A percentile compares a stretch with the other conserved stretches of the same genome.
phyloP scores from a whole-genome alignment of 2,329 filamentous ascomycete species.

The Magnaporthiopsis poae region DNA sequence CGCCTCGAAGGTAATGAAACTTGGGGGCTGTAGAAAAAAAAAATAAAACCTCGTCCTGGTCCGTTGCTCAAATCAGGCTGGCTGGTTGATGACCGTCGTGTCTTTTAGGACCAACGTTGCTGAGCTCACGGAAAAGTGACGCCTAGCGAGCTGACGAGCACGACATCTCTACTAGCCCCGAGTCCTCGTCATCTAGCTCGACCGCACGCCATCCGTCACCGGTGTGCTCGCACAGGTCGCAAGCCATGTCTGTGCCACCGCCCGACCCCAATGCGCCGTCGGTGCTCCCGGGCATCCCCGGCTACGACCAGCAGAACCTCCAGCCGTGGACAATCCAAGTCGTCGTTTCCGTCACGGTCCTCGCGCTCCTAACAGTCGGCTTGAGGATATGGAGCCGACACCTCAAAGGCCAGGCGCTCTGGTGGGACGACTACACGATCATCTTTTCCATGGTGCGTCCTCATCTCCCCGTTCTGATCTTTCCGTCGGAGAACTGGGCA shows the following conservation, averaged over 20 bases:
- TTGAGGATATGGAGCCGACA: constrained; percentile 32
- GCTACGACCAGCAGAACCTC: constrained; percentile 26
- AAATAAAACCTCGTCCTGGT: background rate
- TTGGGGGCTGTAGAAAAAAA: background rate
- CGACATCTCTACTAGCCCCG: background rate
- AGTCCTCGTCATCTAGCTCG: background rate
- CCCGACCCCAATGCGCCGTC: background rate
- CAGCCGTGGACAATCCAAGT: constrained; percentile 34
- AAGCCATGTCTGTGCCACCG: background rate
- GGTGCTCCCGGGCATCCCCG: constrained; percentile 18
- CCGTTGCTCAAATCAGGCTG: no score
- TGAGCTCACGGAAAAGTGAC: no score
- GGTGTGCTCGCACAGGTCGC: background rate
- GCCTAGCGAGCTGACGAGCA: no score
- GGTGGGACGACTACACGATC: constrained; percentile 43
- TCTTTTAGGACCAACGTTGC: no score
- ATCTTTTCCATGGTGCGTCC: constrained; percentile 35
- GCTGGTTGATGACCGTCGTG: no score
- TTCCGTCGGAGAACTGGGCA: background rate
- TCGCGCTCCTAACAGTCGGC: constrained; percentile 28
- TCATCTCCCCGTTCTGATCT: background rate
- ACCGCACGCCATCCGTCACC: background rate
- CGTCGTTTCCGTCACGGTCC: constrained; percentile 29
- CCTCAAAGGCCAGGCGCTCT: constrained; percentile 32
- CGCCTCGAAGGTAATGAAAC: background rate